A percentile compares a stretch with the other conserved stretches of the same genome.
These are phyloP conservation scores for Liquidambar formosana DNA, from an alignment of 164 flowering plant species.

Conservation along the genomic window DNA sequence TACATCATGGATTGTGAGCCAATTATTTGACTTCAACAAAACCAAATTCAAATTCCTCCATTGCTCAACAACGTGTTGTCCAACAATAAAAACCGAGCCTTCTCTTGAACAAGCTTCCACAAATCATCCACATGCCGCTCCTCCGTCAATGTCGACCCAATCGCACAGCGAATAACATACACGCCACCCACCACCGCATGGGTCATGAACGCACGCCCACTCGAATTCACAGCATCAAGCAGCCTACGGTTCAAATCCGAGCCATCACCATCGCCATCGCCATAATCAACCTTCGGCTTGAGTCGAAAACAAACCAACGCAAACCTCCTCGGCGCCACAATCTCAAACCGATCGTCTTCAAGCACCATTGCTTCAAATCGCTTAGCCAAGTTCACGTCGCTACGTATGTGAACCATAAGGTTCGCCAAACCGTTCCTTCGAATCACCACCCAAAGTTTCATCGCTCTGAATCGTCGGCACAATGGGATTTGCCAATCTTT, in stretches of 20 bases:
- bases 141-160: conserved; percentile 15
- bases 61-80: too few relatives aligned
- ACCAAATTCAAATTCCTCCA: too few relatives aligned
- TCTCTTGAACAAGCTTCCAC: conserved; percentile 15
- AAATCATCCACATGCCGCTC: conserved; percentile 6
- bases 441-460: conserved; percentile 11
- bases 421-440: conserved; percentile 6
- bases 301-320: conserved; percentile 28
- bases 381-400: conserved; percentile 17
- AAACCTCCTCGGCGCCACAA: conserved; percentile 27
- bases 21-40: too few relatives aligned
- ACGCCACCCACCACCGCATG: conserved; percentile 21
- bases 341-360: conserved; percentile 16
- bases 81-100: background rate
- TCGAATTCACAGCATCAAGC: conserved; percentile 27
- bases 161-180: conserved; percentile 14
- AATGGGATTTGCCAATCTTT: conserved; percentile 14
- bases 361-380: conserved; percentile 14
- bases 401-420: conserved; percentile 13
- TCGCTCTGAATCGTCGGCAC: conserved; percentile 7
- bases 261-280: background rate
- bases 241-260: conserved; percentile 14
- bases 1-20: too few relatives aligned
- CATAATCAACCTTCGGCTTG: background rate
- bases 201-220: conserved; percentile 24